Conservation (phyloP, 2,329 filamentous ascomycete genomes). For the Xylariaceae sp. region DNA sequence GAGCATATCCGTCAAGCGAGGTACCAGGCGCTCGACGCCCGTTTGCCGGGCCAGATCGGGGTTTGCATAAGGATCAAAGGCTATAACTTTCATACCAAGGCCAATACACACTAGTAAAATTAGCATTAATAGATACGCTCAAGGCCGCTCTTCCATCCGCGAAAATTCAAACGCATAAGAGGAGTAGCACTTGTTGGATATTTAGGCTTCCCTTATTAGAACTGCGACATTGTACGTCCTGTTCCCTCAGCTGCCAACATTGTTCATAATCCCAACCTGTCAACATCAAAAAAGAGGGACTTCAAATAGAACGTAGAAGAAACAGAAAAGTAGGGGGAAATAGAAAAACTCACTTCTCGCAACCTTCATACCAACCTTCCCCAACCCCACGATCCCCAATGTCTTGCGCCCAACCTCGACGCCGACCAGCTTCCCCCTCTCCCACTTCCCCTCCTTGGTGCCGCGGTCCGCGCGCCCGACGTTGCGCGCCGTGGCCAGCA, state of each 20-base stretch:
- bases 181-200: too few relatives aligned
- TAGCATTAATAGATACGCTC: slow-evolving; percentile 1
- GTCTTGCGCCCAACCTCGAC: slow-evolving; percentile 80
- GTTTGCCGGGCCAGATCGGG: slow-evolving; percentile 71
- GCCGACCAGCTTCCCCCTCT: slow-evolving; percentile 74
- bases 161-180: neutral
- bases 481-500: slow-evolving; percentile 77
- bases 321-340: neutral
- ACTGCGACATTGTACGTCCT: too few relatives aligned
- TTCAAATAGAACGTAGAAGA: too few relatives aligned
- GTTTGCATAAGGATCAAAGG: slow-evolving; percentile 79
- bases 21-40: slow-evolving; percentile 65
- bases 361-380: slow-evolving; percentile 83
- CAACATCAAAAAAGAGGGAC: neutral
- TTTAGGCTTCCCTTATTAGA: too few relatives aligned
- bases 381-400: slow-evolving; percentile 76
- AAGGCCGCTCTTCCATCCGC: neutral
- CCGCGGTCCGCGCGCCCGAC: slow-evolving; percentile 72
- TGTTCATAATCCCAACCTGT: neutral
- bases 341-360: slow-evolving; percentile 47
- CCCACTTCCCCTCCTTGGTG: slow-evolving; percentile 76
- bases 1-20: slow-evolving; percentile 65
- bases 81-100: slow-evolving; percentile 65
- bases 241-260: neutral
- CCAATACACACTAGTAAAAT: slow-evolving; percentile 25